Percentiles rank a stretch among this genome's conserved stretches.
phyloP scores from a whole-genome alignment of 2,329 filamentous ascomycete genomes.

The Colletotrichum tofieldiae region DNA sequence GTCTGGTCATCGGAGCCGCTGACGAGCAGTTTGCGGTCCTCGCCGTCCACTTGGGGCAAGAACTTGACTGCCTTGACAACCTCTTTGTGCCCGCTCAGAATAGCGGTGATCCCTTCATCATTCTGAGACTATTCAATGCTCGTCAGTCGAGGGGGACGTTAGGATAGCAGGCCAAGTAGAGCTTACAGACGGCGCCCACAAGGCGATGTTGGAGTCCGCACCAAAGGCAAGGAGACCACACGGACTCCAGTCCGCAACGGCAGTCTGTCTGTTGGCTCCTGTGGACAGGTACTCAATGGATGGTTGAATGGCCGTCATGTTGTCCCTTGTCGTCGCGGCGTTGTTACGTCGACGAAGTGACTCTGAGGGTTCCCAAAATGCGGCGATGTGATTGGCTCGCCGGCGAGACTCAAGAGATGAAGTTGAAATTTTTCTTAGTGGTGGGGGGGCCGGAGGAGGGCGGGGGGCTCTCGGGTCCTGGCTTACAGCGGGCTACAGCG shows the following conservation, averaged over 20 bases:
- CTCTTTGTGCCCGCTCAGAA: conserved; percentile 84
- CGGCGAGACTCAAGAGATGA: conserved; percentile 32
- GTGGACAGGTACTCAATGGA: conserved; percentile 75
- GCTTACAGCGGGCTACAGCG: conserved; percentile 39
- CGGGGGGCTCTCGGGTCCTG: conserved; percentile 26
- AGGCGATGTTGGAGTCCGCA: conserved; percentile 87
- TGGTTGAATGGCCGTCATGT: conserved; percentile 48
- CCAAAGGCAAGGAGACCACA: conserved; percentile 87
- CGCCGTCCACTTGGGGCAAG: conserved; percentile 66
- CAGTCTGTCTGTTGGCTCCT: conserved; percentile 92
- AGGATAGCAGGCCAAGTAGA: not conserved
- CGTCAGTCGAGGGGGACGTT: not conserved
- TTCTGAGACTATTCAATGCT: conserved; percentile 27
- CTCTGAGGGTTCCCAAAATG: conserved; percentile 54
- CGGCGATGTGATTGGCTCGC: conserved; percentile 56
- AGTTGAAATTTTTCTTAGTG: conserved; percentile 43
- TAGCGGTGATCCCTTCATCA: conserved; percentile 70
- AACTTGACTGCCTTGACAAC: conserved; percentile 89
- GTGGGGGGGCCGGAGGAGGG: conserved; percentile 4
- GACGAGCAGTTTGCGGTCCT: conserved; percentile 73
- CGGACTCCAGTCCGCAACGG: conserved; percentile 89
- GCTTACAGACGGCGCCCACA: conserved; percentile 79
- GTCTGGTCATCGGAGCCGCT: conserved; percentile 87
- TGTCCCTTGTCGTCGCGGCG: conserved; percentile 20
- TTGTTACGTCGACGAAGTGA: conserved; percentile 44